These are phyloP conservation scores for Podospora anserina DNA, from an alignment of 495 filamentous ascomycete genomes.

Conservation along the genomic window DNA sequence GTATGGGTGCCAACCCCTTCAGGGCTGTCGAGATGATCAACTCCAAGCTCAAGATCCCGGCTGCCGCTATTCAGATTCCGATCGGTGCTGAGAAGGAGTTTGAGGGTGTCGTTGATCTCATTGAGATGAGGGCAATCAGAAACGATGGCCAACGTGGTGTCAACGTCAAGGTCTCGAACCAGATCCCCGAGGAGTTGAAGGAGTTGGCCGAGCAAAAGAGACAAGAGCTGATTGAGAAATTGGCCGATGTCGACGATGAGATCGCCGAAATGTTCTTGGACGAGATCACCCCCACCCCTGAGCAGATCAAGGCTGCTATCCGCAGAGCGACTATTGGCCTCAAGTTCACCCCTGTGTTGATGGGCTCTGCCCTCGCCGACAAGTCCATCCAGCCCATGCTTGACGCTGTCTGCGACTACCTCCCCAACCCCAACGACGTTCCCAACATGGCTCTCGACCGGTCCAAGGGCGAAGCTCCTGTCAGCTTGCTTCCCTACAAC, in stretches of 20 bases:
- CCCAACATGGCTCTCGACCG: slow-evolving; percentile 86
- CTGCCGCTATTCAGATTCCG: slow-evolving; percentile 91
- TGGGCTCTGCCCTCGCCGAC: slow-evolving; percentile 93
- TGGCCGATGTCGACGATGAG: slow-evolving; percentile 97
- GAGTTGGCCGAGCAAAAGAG: slow-evolving; percentile 74
- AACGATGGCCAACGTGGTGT: slow-evolving; percentile 78
- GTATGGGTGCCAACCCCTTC: slow-evolving; percentile 98
- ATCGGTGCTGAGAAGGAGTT: slow-evolving; percentile 93
- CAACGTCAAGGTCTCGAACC: slow-evolving; percentile 66
- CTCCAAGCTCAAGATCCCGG: slow-evolving; percentile 84
- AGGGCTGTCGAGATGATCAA: slow-evolving; percentile 98
- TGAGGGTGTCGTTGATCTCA: slow-evolving; percentile 88
- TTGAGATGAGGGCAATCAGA: slow-evolving; percentile 89
- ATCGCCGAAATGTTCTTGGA: slow-evolving; percentile 96
- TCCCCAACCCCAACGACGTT: slow-evolving; percentile 90
- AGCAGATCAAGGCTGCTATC: slow-evolving; percentile 87
- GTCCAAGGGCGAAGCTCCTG: slow-evolving; percentile 69
- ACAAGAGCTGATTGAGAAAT: slow-evolving; percentile 82
- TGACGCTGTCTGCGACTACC: slow-evolving; percentile 92
- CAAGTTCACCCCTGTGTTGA: slow-evolving; percentile 94
- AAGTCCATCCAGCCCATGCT: slow-evolving; percentile 96
- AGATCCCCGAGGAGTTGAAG: slow-evolving; percentile 74
- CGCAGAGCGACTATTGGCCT: slow-evolving; percentile 79
- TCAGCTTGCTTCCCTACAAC: slow-evolving; percentile 88
- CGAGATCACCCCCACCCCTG: slow-evolving; percentile 67